Evolutionary conservation across 495 filamentous ascomycete genomes (phyloP).

Genomic region (Xylaria acuta): DNA sequence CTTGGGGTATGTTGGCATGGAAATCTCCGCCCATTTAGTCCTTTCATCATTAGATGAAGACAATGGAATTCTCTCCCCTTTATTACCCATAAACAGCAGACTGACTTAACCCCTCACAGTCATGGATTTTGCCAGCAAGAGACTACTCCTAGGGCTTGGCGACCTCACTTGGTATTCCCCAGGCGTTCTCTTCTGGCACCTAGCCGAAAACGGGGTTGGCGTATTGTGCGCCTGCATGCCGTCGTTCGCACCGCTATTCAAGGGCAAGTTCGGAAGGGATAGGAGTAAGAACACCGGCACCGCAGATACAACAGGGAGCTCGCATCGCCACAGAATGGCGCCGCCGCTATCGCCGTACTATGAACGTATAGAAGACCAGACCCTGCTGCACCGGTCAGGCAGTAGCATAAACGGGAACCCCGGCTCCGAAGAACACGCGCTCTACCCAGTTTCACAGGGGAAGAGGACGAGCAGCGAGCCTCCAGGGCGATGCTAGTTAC

Average conservation of each 20-base stretch:
- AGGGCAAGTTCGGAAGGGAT: background rate
- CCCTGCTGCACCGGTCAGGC: background rate
- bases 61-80: too few relatives aligned
- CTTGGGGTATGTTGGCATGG: constrained; percentile 12
- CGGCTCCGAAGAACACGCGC: background rate
- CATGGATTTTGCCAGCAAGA: constrained; percentile 3
- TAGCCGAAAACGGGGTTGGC: constrained; percentile 23
- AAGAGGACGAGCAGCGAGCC: background rate
- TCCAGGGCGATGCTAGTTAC: background rate
- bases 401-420: background rate
- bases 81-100: background rate
- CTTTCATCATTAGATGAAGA: background rate
- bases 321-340: background rate
- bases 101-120: background rate
- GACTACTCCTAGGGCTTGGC: background rate
- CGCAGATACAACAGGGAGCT: background rate
- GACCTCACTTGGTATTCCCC: constrained; percentile 24
- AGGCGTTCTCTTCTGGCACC: constrained; percentile 25
- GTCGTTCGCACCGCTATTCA: constrained; percentile 21
- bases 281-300: background rate
- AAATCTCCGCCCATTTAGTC: background rate
- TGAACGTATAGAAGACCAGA: constrained; percentile 16
- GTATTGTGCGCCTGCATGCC: constrained; percentile 17
- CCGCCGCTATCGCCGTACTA: background rate
- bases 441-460: background rate